These are phyloP conservation scores for Russula griseocarnosa DNA, from an alignment of 768 basidiomycete genomes.

Conservation along the genomic window DNA sequence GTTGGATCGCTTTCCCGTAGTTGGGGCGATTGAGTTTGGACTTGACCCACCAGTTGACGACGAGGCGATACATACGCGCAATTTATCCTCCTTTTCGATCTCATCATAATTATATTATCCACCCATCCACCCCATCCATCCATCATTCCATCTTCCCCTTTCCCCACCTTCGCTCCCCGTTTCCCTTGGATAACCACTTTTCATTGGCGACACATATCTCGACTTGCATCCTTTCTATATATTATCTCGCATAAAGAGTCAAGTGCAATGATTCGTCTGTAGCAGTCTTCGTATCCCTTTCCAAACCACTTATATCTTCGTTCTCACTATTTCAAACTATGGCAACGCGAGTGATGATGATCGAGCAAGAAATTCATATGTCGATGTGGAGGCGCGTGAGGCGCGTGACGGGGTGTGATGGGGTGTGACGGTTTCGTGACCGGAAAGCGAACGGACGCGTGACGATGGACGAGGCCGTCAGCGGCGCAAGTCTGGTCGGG, in stretches of 20 bases:
- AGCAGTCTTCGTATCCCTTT: neutral
- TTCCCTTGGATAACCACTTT: neutral
- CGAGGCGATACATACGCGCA: neutral
- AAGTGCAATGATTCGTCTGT: conserved; percentile 1
- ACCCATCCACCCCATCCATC: neutral
- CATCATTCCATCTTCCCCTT: neutral
- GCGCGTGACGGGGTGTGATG: too few relatives aligned
- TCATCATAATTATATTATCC: conserved; percentile 9
- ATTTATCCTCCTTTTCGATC: neutral
- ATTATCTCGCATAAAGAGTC: conserved; percentile 8
- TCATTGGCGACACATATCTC: neutral
- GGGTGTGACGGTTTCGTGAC: too few relatives aligned
- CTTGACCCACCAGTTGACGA: neutral
- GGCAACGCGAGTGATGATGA: neutral
- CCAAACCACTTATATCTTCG: neutral
- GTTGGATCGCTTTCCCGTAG: conserved; percentile 36
- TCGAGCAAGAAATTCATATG: neutral
- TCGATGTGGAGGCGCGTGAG: too few relatives aligned
- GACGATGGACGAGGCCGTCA: too few relatives aligned
- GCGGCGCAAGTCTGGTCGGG: too few relatives aligned
- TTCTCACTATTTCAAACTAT: too few relatives aligned
- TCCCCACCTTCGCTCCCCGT: too few relatives aligned
- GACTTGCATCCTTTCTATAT: conserved; percentile 8
- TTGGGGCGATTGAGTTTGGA: conserved; percentile 33
- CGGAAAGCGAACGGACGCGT: too few relatives aligned